Conservation (phyloP, 148 eudicot species). For the Arbutus unedo region DNA sequence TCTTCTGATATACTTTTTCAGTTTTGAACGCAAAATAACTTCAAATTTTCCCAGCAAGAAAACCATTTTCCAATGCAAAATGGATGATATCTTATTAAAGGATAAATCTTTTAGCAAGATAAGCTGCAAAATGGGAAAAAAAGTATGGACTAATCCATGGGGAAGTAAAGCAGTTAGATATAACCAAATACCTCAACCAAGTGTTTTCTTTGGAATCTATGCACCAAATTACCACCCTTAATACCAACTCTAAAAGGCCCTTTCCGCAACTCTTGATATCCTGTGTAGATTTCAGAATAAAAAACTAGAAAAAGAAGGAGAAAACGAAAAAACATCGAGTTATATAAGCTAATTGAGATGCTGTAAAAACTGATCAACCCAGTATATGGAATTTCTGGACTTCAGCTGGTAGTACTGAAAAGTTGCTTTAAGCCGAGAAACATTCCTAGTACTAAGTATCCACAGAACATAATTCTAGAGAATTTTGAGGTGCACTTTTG, state of each 20-base stretch:
- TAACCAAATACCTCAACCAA: too few relatives aligned
- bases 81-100: too few relatives aligned
- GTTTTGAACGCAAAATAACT: too few relatives aligned
- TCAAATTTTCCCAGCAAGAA: too few relatives aligned
- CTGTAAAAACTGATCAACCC: constrained; percentile 53
- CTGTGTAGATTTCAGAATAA: constrained; percentile 33
- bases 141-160: too few relatives aligned
- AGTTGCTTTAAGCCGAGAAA: constrained; percentile 69
- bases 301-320: background rate
- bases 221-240: constrained; percentile 54
- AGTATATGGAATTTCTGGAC: constrained; percentile 46
- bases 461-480: constrained; percentile 37
- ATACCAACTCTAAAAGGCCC: constrained; percentile 40
- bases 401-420: constrained; percentile 48
- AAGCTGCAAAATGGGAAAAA: too few relatives aligned
- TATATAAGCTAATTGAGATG: background rate
- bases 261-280: constrained; percentile 53
- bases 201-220: constrained; percentile 69
- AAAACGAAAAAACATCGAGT: background rate
- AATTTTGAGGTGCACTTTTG: background rate
- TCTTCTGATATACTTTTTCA: background rate
- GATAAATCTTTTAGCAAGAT: too few relatives aligned
- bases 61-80: too few relatives aligned
- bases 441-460: constrained; percentile 62
- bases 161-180: too few relatives aligned